Base-by-base conservation (phyloP, 768 basidiomycete genomes). In the Psilocybe sp. region DNA sequence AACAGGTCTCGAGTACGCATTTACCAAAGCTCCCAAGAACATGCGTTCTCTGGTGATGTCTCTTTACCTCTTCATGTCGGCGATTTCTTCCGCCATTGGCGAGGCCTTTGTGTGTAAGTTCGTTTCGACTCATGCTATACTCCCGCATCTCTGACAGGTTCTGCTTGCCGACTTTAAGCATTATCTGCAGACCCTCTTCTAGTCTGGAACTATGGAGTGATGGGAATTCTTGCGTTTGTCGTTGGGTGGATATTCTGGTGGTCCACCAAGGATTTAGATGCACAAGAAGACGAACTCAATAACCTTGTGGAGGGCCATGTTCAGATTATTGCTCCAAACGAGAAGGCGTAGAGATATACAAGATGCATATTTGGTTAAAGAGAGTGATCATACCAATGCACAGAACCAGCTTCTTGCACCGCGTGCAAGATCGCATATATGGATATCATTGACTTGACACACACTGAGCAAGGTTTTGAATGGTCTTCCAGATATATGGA, bases 1-100 rank as follows among this genome's bases (percentile, higher is more conserved):
- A 67, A 91, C 89, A 0, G 85, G 87, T 8, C 77, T 92, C 50
- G 89, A 92, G 64, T 92, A 92, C 59, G 89, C 89, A n/a, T 92
- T 86, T 70, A 89, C 86, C 23, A 91, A 92, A 67, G 91, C 90
- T n/a, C 92, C 92, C 12, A 82, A 73, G 66, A 88, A 88, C 68
- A 93, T 93, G 92, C 81, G 83, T 20, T 90, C 88, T 40, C 79
- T 93, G 50, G 89, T 94, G 49, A 89, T 89, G 87, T 72, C 80
- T 28, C 51, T 84, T 28, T 85, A 79, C 69, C 64, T 86, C 32
- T 81, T 84, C 64, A 82, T 66, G 62, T 74, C 65, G 15, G 84
- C 87, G 2, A 38, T 89, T 39, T 69, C 84, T 12, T 68, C 82
- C 23, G 84, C 85, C 20, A 51, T 89, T 37, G 80, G 80, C 44